A percentile compares a stretch with the other conserved stretches of the same genome.
Evolutionary conservation across 257 asterid genomes (phyloP).

Genomic region (Lithospermum erythrorhizon): DNA sequence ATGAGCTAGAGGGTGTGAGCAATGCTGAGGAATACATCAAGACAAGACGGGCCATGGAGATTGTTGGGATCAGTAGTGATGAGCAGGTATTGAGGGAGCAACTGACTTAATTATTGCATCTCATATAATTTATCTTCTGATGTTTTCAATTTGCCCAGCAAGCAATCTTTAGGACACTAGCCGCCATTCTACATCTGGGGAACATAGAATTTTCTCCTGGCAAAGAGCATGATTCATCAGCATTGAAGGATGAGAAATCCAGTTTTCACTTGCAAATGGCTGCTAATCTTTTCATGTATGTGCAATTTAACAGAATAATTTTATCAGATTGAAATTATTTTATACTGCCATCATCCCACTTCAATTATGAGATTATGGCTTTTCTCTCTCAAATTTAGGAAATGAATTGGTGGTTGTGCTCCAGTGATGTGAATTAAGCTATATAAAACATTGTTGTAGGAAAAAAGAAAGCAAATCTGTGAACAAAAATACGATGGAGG

Average conservation of each 20-base stretch:
- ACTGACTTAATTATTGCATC: neutral
- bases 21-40: slow-evolving; percentile 81
- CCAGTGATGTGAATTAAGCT: no score
- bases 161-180: slow-evolving; percentile 92
- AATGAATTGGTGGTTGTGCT: neutral
- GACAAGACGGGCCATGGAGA: slow-evolving; percentile 96
- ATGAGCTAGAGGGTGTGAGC: slow-evolving; percentile 85
- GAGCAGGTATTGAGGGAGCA: slow-evolving; percentile 56
- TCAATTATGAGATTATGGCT: neutral
- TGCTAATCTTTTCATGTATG: slow-evolving; percentile 77
- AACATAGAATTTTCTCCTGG: slow-evolving; percentile 87
- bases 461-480: no score
- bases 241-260: slow-evolving; percentile 58
- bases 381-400: neutral
- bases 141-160: slow-evolving; percentile 40
- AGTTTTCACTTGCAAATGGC: slow-evolving; percentile 78
- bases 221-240: slow-evolving; percentile 91
- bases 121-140: slow-evolving; percentile 7
- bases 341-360: neutral
- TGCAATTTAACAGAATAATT: neutral
- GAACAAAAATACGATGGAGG: no score
- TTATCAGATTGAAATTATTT: neutral
- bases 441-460: no score
- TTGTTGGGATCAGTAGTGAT: slow-evolving; percentile 82
- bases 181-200: slow-evolving; percentile 93